phyloP scores from a whole-genome alignment of 495 filamentous ascomycete species.

The Evernia prunastri region DNA sequence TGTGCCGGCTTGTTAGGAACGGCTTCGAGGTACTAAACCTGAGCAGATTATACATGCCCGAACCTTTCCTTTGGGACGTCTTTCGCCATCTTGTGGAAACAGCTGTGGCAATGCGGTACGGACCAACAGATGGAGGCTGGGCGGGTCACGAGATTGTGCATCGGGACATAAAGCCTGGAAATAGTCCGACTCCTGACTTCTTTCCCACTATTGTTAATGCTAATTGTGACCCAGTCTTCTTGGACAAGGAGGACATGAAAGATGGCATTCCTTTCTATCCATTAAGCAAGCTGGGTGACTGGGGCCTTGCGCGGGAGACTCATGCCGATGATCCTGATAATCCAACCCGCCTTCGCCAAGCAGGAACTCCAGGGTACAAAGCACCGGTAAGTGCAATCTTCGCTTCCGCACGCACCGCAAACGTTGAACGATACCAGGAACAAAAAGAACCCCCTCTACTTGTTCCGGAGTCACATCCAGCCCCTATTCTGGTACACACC shows the following conservation, averaged over 20 bases:
- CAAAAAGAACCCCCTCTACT: neutral
- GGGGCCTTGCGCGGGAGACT: constrained; percentile 10
- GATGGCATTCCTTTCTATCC: constrained; percentile 15
- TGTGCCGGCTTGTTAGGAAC: neutral
- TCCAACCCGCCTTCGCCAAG: neutral
- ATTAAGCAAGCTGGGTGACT: constrained; percentile 15
- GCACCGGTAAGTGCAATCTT: constrained; percentile 8
- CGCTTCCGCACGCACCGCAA: neutral
- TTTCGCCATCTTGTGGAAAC: constrained; percentile 18
- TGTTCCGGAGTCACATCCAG: neutral
- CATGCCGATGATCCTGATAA: constrained; percentile 4
- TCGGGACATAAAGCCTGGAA: constrained; percentile 21
- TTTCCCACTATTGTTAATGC: neutral
- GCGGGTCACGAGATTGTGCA: constrained; percentile 16
- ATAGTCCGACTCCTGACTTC: constrained; percentile 11
- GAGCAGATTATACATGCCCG: constrained; percentile 16
- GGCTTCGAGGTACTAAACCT: neutral
- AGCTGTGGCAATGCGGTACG: constrained; percentile 8
- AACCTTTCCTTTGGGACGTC: constrained; percentile 19
- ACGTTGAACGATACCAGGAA: neutral
- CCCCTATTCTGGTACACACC: constrained; percentile 2
- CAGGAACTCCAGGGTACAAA: constrained; percentile 15
- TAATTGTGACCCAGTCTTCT: constrained; percentile 9
- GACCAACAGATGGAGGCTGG: neutral
- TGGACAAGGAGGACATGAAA: neutral